Percentiles rank a stretch among this genome's conserved stretches.
phyloP scores from a whole-genome alignment of 352 stramenopile genomes.

The Globisporangium cylindrosporum region DNA sequence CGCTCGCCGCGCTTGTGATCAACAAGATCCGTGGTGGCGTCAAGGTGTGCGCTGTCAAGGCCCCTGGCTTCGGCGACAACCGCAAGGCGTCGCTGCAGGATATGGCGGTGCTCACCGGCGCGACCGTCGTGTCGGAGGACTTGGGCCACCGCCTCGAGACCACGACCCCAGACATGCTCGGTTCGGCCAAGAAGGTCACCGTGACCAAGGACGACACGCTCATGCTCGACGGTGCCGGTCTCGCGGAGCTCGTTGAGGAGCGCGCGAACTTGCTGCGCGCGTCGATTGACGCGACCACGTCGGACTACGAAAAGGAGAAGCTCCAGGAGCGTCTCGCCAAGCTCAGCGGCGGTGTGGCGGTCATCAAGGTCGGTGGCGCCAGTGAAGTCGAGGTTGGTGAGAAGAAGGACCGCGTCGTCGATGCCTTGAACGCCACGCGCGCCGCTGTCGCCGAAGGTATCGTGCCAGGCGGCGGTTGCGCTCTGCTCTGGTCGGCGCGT shows the following conservation, averaged over 20 bases:
- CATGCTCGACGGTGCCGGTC: slow-evolving; percentile 94
- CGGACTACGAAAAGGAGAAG: slow-evolving; percentile 99
- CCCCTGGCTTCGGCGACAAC: slow-evolving; percentile 99
- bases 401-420: slow-evolving; percentile 99
- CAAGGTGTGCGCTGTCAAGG: slow-evolving; percentile 99
- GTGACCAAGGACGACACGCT: slow-evolving; percentile 99
- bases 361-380: slow-evolving; percentile 99
- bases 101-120: slow-evolving; percentile 98
- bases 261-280: slow-evolving; percentile 94
- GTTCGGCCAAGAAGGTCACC: slow-evolving; percentile 92
- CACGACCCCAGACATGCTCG: slow-evolving; percentile 94
- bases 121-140: slow-evolving; percentile 98
- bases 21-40: slow-evolving; percentile 99
- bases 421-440: slow-evolving; percentile 99
- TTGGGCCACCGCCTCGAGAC: slow-evolving; percentile 98
- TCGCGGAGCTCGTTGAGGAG: slow-evolving; percentile 94
- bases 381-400: slow-evolving; percentile 99
- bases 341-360: slow-evolving; percentile 97
- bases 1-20: slow-evolving; percentile 98
- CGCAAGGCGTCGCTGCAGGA: slow-evolving; percentile 99
- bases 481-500: slow-evolving; percentile 96
- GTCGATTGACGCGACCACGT: slow-evolving; percentile 96
- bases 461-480: slow-evolving; percentile 97
- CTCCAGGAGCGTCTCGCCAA: slow-evolving; percentile 99
- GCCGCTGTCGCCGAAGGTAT: slow-evolving; percentile 99